phyloP scores from a whole-genome alignment of 768 basidiomycete species.

The Russula virescens region DNA sequence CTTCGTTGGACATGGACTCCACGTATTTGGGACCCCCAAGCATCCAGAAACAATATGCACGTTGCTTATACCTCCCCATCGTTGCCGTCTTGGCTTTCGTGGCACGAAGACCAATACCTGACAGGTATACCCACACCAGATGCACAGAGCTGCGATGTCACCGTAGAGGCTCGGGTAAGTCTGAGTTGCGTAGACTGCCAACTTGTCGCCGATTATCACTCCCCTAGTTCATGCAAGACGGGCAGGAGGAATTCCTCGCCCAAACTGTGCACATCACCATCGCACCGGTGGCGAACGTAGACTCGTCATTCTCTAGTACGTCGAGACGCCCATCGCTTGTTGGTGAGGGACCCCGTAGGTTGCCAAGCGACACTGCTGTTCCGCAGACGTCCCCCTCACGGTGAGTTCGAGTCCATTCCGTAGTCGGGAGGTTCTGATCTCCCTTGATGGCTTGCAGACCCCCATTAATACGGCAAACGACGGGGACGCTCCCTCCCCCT shows the following conservation, averaged over 20 bases:
- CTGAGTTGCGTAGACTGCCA: conserved; percentile 14
- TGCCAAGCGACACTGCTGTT: conserved; percentile 37
- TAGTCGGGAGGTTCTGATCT: conserved; percentile 16
- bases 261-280: conserved; percentile 68
- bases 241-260: conserved; percentile 61
- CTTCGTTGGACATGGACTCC: conserved; percentile 87
- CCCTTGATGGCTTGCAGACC: conserved; percentile 9
- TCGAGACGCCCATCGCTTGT: conserved; percentile 46
- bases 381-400: conserved; percentile 32
- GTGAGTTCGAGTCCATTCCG: conserved; percentile 25
- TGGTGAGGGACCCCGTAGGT: conserved; percentile 39
- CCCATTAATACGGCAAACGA: conserved; percentile 30
- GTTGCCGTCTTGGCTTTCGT: conserved; percentile 82
- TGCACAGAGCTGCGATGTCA: conserved; percentile 69
- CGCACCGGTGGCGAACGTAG: conserved; percentile 55
- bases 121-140: conserved; percentile 75
- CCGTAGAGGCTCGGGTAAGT: conserved; percentile 68
- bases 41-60: conserved; percentile 70
- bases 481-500: conserved; percentile 28
- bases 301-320: conserved; percentile 36
- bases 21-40: conserved; percentile 95
- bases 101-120: conserved; percentile 72
- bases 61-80: conserved; percentile 76
- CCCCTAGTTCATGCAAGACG: conserved; percentile 62
- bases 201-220: conserved; percentile 13